Conservation (phyloP, 805 yeast species). For the Schwanniomyces pseudopolymorphus region DNA sequence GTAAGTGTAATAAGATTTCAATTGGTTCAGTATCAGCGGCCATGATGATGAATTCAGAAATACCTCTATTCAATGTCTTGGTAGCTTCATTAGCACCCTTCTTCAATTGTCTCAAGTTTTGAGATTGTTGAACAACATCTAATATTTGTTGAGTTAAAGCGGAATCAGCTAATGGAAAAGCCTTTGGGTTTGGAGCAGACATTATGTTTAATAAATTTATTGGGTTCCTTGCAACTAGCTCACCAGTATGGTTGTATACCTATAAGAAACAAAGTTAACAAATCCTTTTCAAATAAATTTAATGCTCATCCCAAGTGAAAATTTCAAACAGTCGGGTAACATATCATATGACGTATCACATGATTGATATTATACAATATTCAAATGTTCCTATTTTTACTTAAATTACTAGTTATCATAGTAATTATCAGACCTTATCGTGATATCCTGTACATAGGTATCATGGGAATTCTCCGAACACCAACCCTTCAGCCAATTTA, state of each 20-base stretch:
- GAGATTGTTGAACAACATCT: conserved; percentile 97
- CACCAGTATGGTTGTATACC: conserved; percentile 22
- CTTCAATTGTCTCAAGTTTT: conserved; percentile 96
- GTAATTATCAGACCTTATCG: not conserved
- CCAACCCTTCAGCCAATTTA: conserved; percentile 2
- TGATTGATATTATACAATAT: not conserved
- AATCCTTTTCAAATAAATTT: not conserved
- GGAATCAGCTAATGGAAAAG: conserved; percentile 98
- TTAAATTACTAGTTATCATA: not conserved
- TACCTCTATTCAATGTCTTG: conserved; percentile 98
- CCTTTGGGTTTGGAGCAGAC: conserved; percentile 96
- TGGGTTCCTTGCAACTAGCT: conserved; percentile 55
- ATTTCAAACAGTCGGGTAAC: not conserved
- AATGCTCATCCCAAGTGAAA: not conserved
- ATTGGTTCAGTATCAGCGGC: conserved; percentile 99
- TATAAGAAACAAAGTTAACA: not conserved
- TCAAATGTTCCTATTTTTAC: not conserved
- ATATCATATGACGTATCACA: not conserved
- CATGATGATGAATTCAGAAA: conserved; percentile 98
- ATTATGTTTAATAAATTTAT: conserved; percentile 31
- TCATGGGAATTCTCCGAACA: conserved; percentile 1
- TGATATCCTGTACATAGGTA: not conserved
- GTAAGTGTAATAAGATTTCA: conserved; percentile 95
- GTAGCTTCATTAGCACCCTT: conserved; percentile 99
- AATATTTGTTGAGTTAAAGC: conserved; percentile 93